Base-by-base conservation (phyloP, 768 basidiomycete genomes). In the Serendipita sp. region DNA sequence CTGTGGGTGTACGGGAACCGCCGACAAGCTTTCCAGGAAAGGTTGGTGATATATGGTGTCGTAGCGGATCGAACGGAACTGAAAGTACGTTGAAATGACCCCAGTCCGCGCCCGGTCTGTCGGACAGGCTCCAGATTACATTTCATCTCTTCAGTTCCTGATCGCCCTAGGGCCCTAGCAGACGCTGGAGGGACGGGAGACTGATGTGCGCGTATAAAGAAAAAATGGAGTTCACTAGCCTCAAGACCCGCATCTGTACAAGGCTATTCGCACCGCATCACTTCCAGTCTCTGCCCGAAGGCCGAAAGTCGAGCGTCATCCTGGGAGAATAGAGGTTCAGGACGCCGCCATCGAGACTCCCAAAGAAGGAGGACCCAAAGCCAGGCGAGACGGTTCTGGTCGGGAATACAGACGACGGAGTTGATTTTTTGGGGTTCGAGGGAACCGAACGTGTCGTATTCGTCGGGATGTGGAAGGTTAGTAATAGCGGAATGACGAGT, bases 121-220 rank as follows among this genome's bases (percentile, higher is more conserved):
- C 28, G 8, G 16, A 30, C n/a, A 28, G 16, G 8, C 56, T 24
- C n/a, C 2, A 86, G 85, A 86, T 4, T 98, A 98, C 73, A 92
- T 98, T 60, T 94, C 93, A 34, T 95, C 93, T 66, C 83, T 94
- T 15, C 82, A 94, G 11, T 80, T 97, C 0, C 79, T 98, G 2
- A 80, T 97, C 37, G 93, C 93, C 1, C 82, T 24, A 24, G 24
- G 0, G 24, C 24, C 24, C 24, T 98, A 18, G 93, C 95, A 1
- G 95, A 98, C 69, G 95, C 94, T 0, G 95, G 95, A 15, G 92
- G 93, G 0, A 81, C n/a, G n/a, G n/a, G n/a, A n/a, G 95, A 38
- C 76, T 97, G 51, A 97, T 98, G 94, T 94, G 92, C 71, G 92
- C 92, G 0, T 92, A 94, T 72, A 98, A 96, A 72, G 95, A 97